Evolutionary conservation across 1,284 basidiomycete genomes (phyloP), one percentile per base, ranked within the genome.

Genomic region (Inonotus obliquus): DNA sequence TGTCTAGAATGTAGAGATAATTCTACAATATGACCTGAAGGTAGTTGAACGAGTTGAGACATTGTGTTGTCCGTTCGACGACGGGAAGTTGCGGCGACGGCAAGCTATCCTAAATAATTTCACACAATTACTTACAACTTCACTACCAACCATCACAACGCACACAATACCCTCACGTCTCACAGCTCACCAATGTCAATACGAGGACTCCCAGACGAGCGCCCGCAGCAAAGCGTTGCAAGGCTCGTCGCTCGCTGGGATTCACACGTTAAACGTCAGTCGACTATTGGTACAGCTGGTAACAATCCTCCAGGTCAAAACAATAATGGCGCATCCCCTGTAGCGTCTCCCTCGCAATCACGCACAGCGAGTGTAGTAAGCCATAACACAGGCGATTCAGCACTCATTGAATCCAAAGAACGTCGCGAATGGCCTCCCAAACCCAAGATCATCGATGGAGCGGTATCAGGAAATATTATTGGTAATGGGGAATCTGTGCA

Each of bases 171-270:
- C 21, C 29, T 52, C 25, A 4, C 49, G n/a, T 9, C 32, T 32
- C 32, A 32, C 32, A 4, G 32, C 9, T 6, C 38, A 23, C 14
- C 53, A 13, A 54, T 54, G 53, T 54, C 53, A 4, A 60, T 56
- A 70, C 90, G 90, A 89, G 85, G 87, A 60, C 75, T 91, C 63
- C 89, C 89, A 72, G 90, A 92, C 79, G 89, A 92, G 76, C 82
- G 86, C 69, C 89, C 89, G 56, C 85, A 90, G 65, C 61, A 81
- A 70, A 89, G 86, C 69, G 90, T 92, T 58, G 89, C 89, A 64
- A 92, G 91, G 71, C 85, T 92, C 74, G 91, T 92, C 69, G 89
- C 89, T 52, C 82, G 87, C 62, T 92, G 91, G 67, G 89, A 92
- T 72, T 86, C 83, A 69, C 86, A 89, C 17, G 53, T 54, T 61